Evolutionary conservation across 129 eudicot genomes (phyloP).

Genomic region (Flaveria robusta): DNA sequence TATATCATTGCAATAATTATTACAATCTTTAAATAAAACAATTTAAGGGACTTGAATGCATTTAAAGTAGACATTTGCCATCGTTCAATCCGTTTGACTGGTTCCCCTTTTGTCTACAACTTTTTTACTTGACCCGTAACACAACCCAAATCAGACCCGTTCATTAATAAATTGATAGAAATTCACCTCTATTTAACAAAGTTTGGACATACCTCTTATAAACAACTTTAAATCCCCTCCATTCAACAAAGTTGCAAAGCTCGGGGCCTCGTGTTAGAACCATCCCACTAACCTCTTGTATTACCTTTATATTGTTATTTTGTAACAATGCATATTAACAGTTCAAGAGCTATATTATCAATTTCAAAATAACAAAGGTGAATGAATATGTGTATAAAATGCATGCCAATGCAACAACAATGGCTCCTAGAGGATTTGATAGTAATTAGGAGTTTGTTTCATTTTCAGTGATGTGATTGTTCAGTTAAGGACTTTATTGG

Average conservation of each 20-base stretch:
- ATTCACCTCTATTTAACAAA: background rate
- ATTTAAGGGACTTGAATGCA: background rate
- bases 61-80: background rate
- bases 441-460: background rate
- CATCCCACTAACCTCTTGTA: slow-evolving; percentile 80
- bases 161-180: background rate
- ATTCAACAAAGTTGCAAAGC: slow-evolving; percentile 86
- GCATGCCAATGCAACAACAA: background rate
- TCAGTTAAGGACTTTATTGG: background rate
- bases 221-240: slow-evolving; percentile 91
- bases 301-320: slow-evolving; percentile 47
- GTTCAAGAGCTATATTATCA: slow-evolving; percentile 7
- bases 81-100: background rate
- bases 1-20: background rate
- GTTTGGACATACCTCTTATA: slow-evolving; percentile 61
- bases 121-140: slow-evolving; percentile 11
- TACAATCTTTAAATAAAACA: background rate
- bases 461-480: background rate
- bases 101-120: background rate
- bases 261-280: slow-evolving; percentile 78
- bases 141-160: background rate
- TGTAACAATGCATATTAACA: background rate
- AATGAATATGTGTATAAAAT: background rate
- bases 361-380: too few species aligned
- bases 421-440: background rate